These are phyloP conservation scores for Lasiodiplodia hormozganensis DNA, from an alignment of 2,329 filamentous ascomycete species.

Conservation along the genomic window DNA sequence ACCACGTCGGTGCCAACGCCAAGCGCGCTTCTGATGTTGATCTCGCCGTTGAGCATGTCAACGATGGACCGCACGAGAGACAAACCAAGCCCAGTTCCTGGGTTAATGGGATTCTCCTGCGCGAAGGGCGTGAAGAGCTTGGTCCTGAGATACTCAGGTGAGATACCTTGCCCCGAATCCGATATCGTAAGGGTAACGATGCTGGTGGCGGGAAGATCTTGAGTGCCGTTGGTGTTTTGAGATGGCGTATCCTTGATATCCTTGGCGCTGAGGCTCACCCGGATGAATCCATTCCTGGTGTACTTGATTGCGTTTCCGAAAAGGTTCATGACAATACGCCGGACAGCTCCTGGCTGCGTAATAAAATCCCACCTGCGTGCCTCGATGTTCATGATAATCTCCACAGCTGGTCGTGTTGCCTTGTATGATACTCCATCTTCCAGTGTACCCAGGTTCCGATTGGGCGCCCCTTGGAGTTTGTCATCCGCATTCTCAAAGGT, in stretches of 20 bases:
- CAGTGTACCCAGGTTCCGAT: constrained; percentile 1
- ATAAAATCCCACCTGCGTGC: constrained; percentile 52
- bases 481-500: constrained; percentile 5
- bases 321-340: constrained; percentile 57
- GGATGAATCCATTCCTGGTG: constrained; percentile 51
- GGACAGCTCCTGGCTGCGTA: constrained; percentile 56
- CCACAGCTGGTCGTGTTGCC: constrained; percentile 38
- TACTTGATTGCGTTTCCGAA: constrained; percentile 60
- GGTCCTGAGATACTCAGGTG: constrained; percentile 65
- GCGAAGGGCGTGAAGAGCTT: constrained; percentile 68
- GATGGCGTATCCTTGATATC: constrained; percentile 12
- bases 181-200: constrained; percentile 57
- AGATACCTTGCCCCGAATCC: constrained; percentile 72
- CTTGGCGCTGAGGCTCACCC: constrained; percentile 31
- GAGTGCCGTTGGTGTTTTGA: background rate
- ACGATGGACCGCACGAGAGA: constrained; percentile 68
- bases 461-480: background rate
- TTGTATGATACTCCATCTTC: background rate
- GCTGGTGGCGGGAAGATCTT: constrained; percentile 22
- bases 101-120: constrained; percentile 67
- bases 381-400: constrained; percentile 54
- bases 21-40: constrained; percentile 62
- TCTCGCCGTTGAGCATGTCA: constrained; percentile 64
- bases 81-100: constrained; percentile 70
- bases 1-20: constrained; percentile 63